Evolutionary conservation across 2,329 filamentous ascomycete genomes (phyloP).

Genomic region (Epichloe baconii): DNA sequence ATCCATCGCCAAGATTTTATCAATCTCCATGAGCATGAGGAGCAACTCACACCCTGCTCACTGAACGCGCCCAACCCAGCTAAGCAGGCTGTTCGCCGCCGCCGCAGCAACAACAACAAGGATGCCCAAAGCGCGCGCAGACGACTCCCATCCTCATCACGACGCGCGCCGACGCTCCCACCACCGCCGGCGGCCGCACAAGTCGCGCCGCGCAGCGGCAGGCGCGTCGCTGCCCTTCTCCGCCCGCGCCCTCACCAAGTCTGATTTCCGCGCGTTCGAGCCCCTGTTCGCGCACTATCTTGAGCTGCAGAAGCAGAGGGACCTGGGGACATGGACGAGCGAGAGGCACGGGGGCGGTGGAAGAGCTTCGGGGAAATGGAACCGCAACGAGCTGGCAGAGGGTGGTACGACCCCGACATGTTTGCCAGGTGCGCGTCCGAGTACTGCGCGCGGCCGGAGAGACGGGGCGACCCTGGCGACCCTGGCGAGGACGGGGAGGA

Average conservation of each 20-base stretch:
- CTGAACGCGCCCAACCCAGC: too few species aligned
- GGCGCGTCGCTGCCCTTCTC: conserved; percentile 44
- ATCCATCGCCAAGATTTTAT: background rate
- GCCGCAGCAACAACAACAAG: background rate
- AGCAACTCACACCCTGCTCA: background rate
- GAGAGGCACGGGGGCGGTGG: conserved; percentile 75
- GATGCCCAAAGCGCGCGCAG: background rate
- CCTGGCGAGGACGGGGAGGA: background rate
- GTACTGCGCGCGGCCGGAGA: conserved; percentile 4
- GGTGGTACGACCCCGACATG: conserved; percentile 82
- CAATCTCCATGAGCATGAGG: background rate
- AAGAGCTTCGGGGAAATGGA: conserved; percentile 93
- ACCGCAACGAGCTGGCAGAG: conserved; percentile 71
- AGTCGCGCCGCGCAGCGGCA: background rate
- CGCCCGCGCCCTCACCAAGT: conserved; percentile 52
- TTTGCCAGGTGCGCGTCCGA: conserved; percentile 30
- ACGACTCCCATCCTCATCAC: background rate
- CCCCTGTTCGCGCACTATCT: conserved; percentile 74
- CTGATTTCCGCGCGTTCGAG: conserved; percentile 52
- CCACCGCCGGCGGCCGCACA: conserved; percentile 7
- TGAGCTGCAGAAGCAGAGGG: conserved; percentile 70
- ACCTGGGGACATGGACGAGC: conserved; percentile 55
- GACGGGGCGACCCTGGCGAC: background rate
- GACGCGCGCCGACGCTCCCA: conserved; percentile 12
- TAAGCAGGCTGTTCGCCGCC: too few species aligned